A percentile compares a stretch with the other conserved stretches of the same genome.
Conservation (phyloP, 2,329 filamentous ascomycete species). For the Phaeosphaeriaceae sp. region DNA sequence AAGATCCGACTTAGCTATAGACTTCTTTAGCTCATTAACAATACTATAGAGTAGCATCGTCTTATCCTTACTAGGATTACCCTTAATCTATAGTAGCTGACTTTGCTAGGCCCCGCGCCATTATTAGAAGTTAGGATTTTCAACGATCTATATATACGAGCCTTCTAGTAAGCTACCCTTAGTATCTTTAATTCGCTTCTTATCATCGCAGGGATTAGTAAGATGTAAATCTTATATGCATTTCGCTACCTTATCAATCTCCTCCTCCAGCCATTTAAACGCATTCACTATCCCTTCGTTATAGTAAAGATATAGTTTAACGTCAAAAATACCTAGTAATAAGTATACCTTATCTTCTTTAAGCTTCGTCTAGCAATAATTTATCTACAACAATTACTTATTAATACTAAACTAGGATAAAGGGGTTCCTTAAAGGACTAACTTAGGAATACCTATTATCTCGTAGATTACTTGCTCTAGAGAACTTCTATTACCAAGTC, state of each 20-base stretch:
- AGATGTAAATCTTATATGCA: too few relatives aligned
- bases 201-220: too few relatives aligned
- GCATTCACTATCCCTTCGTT: slow-evolving; percentile 21
- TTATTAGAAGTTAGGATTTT: too few relatives aligned
- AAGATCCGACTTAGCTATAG: too few relatives aligned
- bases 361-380: slow-evolving; percentile 20
- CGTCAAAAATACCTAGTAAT: slow-evolving; percentile 31
- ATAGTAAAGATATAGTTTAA: slow-evolving; percentile 7
- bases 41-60: too few relatives aligned
- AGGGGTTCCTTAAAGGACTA: slow-evolving; percentile 1
- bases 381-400: slow-evolving; percentile 30
- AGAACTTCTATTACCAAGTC: slow-evolving; percentile 14
- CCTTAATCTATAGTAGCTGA: too few relatives aligned
- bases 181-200: too few relatives aligned
- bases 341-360: slow-evolving; percentile 31
- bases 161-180: too few relatives aligned
- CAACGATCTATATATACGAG: too few relatives aligned
- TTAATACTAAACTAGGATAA: slow-evolving; percentile 21
- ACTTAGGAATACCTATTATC: slow-evolving; percentile 16
- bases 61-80: too few relatives aligned
- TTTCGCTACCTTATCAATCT: slow-evolving; percentile 7
- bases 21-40: too few relatives aligned
- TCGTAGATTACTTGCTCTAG: slow-evolving; percentile 12
- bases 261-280: slow-evolving; percentile 16
- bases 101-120: too few relatives aligned